Percentiles rank a stretch among this genome's conserved stretches.
These are phyloP conservation scores for Lagenaria siceraria DNA, from an alignment of 306 rosid genomes.

Conservation along the genomic window DNA sequence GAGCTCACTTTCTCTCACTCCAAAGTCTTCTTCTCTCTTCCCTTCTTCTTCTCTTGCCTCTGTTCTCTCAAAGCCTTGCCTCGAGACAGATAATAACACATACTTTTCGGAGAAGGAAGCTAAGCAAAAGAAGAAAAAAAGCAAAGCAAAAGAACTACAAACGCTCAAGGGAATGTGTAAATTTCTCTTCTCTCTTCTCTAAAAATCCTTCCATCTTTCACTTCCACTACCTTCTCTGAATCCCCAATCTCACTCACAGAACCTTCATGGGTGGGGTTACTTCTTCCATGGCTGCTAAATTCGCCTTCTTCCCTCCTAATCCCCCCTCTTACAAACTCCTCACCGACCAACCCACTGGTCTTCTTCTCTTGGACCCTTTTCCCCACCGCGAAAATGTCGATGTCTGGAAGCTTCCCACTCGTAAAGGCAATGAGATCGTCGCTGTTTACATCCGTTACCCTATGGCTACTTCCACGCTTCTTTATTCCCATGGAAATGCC, in stretches of 20 bases:
- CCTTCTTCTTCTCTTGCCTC: neutral
- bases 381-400: conserved; percentile 76
- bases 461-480: conserved; percentile 62
- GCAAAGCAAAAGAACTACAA: neutral
- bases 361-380: conserved; percentile 36
- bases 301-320: conserved; percentile 76
- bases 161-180: neutral
- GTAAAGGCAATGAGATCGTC: conserved; percentile 72
- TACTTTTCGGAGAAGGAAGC: conserved; percentile 5
- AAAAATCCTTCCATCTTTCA: neutral
- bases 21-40: neutral
- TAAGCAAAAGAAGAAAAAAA: neutral
- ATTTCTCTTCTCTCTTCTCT: neutral
- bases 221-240: neutral
- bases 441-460: conserved; percentile 71
- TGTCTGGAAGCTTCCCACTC: conserved; percentile 52
- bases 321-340: conserved; percentile 66
- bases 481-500: conserved; percentile 81
- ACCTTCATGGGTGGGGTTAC: conserved; percentile 69
- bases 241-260: neutral
- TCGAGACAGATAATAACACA: neutral
- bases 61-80: neutral
- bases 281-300: conserved; percentile 83
- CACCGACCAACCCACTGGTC: conserved; percentile 37
- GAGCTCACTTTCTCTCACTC: neutral